Base-by-base conservation (phyloP, 2,329 filamentous ascomycete genomes). In the Botrytis squamosa region DNA sequence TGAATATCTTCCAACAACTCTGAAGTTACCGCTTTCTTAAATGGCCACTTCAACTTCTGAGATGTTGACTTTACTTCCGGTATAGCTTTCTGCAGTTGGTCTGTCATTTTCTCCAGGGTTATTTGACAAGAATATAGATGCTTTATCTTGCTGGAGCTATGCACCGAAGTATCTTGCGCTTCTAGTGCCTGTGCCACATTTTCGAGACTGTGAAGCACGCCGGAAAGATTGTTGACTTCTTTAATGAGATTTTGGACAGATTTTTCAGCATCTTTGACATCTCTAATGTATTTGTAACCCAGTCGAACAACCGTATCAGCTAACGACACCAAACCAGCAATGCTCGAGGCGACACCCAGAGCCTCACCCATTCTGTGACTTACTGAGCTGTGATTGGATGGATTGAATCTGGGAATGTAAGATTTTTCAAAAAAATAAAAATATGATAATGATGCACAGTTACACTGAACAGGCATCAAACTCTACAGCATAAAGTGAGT, bases 61-160 rank as follows among this genome's bases (percentile, higher is more conserved):
- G 22, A n/a, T 20, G 18, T 74, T 10, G 64, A 72, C 5, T 67
- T 40, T 5, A 63, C 25, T 29, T 25, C 44, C 0, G 60, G 75
- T 18, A 60, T 46, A 4, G 57, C 67, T 18, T 69, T 73, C 4
- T 75, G 59, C n/a, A 78, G 14, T 12, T 64, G 33, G 0, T 49
- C 1, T 25, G 71, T n/a, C 14, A 76, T 75, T 25, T 74, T 70
- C 14, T 46, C 66, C 6, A 77, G 52, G 4, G 73, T 76, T 42
- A n/a, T 16, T 25, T 73, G 68, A 38, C 76, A 79, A 0, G 75
- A 68, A 25, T 75, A 29, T 6, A 78, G 72, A 29, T 75, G 69
- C 14, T 76, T 63, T 3, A 75, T 62, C 46, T 73, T 38, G 40
- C 25, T 62, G 25, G 29, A 68, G 44, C 29, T 40, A 49, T 68